phyloP scores from a whole-genome alignment of 768 basidiomycete genomes.

The Agrocybe chaxingu region DNA sequence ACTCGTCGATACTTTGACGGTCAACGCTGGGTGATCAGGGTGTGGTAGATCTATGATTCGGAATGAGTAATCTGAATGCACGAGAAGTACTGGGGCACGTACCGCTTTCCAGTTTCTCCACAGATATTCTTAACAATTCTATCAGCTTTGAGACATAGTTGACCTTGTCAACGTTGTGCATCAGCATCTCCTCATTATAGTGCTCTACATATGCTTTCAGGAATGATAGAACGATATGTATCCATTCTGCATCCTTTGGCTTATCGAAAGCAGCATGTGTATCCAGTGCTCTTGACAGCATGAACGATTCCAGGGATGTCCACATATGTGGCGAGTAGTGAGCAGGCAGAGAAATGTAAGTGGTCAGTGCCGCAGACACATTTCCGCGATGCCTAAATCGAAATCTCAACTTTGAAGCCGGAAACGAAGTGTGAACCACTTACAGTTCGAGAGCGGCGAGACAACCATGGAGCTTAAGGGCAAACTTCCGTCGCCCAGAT shows the following conservation, averaged over 20 bases:
- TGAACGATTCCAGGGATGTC: conserved; percentile 76
- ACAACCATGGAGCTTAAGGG: conserved; percentile 79
- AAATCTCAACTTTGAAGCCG: not conserved
- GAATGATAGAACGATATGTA: conserved; percentile 73
- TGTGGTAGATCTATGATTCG: conserved; percentile 49
- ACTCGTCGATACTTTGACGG: conserved; percentile 42
- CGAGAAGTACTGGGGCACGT: conserved; percentile 8
- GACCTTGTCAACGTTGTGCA: conserved; percentile 47
- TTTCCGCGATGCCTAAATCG: conserved; percentile 62
- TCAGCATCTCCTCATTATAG: conserved; percentile 47
- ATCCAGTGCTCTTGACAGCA: conserved; percentile 72
- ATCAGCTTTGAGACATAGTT: conserved; percentile 54
- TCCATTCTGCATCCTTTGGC: conserved; percentile 73
- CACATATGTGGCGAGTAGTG: conserved; percentile 83
- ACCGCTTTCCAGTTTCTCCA: conserved; percentile 56
- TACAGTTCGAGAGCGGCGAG: conserved; percentile 90
- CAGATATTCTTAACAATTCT: conserved; percentile 42
- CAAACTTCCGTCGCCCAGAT: conserved; percentile 82
- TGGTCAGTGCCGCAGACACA: conserved; percentile 57
- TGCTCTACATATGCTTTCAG: conserved; percentile 66
- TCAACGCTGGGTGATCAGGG: conserved; percentile 67
- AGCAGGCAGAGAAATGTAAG: conserved; percentile 78
- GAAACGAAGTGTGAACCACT: conserved; percentile 24
- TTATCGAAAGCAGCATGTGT: conserved; percentile 57
- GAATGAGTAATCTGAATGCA: conserved; percentile 1